Conservation (phyloP, 192 early-diverging fungal genomes). For the Phlyctochytrium bullatum region DNA sequence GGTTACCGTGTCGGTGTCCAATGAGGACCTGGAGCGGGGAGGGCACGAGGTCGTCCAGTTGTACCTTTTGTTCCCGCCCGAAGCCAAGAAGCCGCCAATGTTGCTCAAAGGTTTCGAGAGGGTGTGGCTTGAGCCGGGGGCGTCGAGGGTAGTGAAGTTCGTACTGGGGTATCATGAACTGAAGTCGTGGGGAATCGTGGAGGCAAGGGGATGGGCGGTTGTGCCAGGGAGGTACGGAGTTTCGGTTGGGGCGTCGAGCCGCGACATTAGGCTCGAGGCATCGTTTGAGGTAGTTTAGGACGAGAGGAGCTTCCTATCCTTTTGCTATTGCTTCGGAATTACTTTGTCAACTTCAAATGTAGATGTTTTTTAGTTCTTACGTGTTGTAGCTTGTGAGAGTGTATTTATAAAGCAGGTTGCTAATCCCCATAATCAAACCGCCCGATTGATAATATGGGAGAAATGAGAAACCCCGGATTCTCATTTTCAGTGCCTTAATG, state of each 20-base stretch:
- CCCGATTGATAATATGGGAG: too few relatives aligned
- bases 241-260: constrained; percentile 20
- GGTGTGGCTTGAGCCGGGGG: constrained; percentile 8
- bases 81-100: constrained; percentile 17
- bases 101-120: constrained; percentile 28
- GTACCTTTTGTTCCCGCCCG: constrained; percentile 28
- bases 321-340: too few relatives aligned
- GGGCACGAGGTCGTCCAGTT: constrained; percentile 38
- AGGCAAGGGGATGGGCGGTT: constrained; percentile 4
- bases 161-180: constrained; percentile 4
- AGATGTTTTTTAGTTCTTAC: too few relatives aligned
- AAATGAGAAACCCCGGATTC: too few relatives aligned
- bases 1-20: constrained; percentile 16
- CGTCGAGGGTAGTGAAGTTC: constrained; percentile 7
- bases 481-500: too few relatives aligned
- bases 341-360: too few relatives aligned
- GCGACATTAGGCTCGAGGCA: constrained; percentile 2
- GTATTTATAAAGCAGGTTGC: too few relatives aligned
- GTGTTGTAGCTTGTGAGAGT: too few relatives aligned
- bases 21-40: background rate
- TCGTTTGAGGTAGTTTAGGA: constrained; percentile 1
- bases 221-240: constrained; percentile 17
- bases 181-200: constrained; percentile 6
- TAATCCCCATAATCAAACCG: too few relatives aligned
- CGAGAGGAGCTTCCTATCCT: too few relatives aligned